Conservation (phyloP, 371 early-diverging fungal genomes). For the Lichtheimia corymbifera region DNA sequence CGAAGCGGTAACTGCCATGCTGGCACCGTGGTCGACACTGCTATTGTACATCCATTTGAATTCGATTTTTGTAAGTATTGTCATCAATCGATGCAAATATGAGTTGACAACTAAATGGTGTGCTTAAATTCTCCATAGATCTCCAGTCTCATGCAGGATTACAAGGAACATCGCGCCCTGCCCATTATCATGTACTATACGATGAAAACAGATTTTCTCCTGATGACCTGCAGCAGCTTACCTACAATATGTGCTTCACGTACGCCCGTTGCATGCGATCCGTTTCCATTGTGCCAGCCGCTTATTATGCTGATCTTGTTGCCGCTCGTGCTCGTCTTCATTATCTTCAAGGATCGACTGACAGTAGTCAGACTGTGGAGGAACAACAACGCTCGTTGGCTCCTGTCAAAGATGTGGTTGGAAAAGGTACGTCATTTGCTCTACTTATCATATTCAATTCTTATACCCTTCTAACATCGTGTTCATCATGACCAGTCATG, state of each 20-base stretch:
- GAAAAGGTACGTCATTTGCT: too few species aligned
- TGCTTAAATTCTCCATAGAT: conserved; percentile 41
- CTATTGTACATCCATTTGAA: conserved; percentile 79
- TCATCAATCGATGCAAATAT: too few species aligned
- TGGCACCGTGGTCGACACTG: conserved; percentile 91
- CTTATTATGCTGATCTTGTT: conserved; percentile 86
- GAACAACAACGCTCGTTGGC: too few species aligned
- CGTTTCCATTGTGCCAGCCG: conserved; percentile 78
- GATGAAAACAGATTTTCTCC: conserved; percentile 81
- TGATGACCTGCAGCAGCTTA: conserved; percentile 74
- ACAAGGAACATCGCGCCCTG: conserved; percentile 90
- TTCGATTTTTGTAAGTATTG: conserved; percentile 86
- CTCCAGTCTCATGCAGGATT: conserved; percentile 83
- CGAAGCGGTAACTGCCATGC: conserved; percentile 59
- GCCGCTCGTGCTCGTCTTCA: conserved; percentile 80
- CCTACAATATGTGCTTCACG: conserved; percentile 82
- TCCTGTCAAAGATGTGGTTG: too few species aligned
- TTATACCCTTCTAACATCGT: too few species aligned
- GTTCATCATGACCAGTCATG: too few species aligned
- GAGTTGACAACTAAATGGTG: too few species aligned
- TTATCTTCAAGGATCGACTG: neutral
- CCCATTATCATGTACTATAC: conserved; percentile 79
- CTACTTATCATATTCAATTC: too few species aligned
- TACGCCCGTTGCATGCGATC: conserved; percentile 79
- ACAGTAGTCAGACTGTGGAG: too few species aligned